These are phyloP conservation scores for Pharus latifolius DNA, from an alignment of 176 grass and related monocot species.

Conservation along the genomic window DNA sequence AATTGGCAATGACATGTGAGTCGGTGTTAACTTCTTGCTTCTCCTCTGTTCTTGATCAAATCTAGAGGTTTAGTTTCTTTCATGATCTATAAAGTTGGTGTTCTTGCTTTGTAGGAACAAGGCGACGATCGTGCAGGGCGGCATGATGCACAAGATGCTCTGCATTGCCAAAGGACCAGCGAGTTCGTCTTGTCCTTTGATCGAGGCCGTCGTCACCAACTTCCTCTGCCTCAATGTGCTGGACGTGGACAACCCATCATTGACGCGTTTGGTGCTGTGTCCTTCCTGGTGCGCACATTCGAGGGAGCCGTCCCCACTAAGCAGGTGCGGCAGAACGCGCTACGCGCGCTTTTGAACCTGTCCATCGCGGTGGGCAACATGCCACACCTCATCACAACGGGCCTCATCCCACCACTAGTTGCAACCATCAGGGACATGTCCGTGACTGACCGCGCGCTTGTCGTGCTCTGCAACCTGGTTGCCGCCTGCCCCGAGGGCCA, in stretches of 20 bases:
- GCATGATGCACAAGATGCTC: slow-evolving; percentile 91
- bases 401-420: slow-evolving; percentile 39
- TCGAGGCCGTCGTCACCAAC: slow-evolving; percentile 65
- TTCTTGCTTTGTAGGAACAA: slow-evolving; percentile 54
- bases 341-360: slow-evolving; percentile 83
- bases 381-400: slow-evolving; percentile 49
- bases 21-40: not conserved
- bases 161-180: slow-evolving; percentile 16
- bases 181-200: not conserved
- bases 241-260: slow-evolving; percentile 77
- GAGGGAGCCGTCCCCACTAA: not conserved
- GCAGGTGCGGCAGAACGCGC: slow-evolving; percentile 47
- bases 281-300: slow-evolving; percentile 47
- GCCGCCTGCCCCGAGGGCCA: slow-evolving; percentile 52
- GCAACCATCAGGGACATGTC: slow-evolving; percentile 27
- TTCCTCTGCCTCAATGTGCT: slow-evolving; percentile 90
- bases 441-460: slow-evolving; percentile 53
- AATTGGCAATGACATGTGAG: slow-evolving; percentile 90
- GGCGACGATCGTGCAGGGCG: slow-evolving; percentile 77
- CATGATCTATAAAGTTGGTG: not conserved
- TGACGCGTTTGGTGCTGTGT: slow-evolving; percentile 51
- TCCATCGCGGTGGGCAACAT: slow-evolving; percentile 56
- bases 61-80: slow-evolving; percentile 6
- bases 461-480: slow-evolving; percentile 70
- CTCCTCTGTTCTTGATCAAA: slow-evolving; percentile 34